phyloP scores from a whole-genome alignment of 441 rosid species.

The Biscutella auriculata region DNA sequence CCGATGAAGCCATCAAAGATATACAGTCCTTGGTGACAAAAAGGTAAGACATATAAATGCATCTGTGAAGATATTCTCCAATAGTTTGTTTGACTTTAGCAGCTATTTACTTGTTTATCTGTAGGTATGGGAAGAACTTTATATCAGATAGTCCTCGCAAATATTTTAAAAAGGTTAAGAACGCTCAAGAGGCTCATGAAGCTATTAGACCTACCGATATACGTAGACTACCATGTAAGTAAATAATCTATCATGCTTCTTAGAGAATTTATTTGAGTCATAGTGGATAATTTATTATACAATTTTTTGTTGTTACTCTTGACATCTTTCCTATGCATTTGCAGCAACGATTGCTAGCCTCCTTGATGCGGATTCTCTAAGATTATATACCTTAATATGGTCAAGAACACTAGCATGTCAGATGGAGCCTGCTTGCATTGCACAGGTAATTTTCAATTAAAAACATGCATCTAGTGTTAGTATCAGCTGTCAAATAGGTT shows the following conservation, averaged over 20 bases:
- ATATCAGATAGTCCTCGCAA: conserved; percentile 53
- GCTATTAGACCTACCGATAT: conserved; percentile 92
- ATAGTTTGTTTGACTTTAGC: not conserved
- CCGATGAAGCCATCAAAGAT: conserved; percentile 73
- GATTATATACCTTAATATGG: conserved; percentile 88
- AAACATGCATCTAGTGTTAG: not conserved
- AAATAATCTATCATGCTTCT: conserved; percentile 9
- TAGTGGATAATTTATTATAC: not conserved
- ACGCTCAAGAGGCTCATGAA: conserved; percentile 99
- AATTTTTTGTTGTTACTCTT: not conserved
- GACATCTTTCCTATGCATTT: conserved; percentile 22
- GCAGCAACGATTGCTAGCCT: conserved; percentile 55
- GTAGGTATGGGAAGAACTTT: conserved; percentile 66
- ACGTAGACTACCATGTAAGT: conserved; percentile 69
- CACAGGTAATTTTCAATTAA: conserved; percentile 40
- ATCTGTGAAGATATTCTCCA: conserved; percentile 5
- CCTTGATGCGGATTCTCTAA: conserved; percentile 85
- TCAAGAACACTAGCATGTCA: conserved; percentile 85
- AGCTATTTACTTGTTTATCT: conserved; percentile 11
- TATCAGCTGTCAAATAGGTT: conserved; percentile 1
- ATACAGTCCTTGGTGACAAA: conserved; percentile 57
- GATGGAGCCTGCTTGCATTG: conserved; percentile 68
- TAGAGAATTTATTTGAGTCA: not conserved
- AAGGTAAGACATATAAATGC: conserved; percentile 42
- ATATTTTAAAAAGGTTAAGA: conserved; percentile 88